Conservation (phyloP, 495 filamentous ascomycete genomes). For the Penicillium egyptiacum region DNA sequence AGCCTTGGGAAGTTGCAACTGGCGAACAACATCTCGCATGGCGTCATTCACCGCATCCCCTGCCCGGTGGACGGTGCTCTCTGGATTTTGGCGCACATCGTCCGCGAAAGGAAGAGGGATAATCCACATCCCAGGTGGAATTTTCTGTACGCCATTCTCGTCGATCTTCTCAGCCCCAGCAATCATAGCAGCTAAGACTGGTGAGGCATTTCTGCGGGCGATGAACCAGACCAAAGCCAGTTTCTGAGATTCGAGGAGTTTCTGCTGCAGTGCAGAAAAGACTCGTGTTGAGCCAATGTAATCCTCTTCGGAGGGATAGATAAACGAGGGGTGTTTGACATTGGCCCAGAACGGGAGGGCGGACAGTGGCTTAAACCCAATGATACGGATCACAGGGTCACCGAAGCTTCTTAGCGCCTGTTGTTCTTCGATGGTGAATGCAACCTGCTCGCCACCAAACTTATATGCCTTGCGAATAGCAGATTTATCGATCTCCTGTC, state of each 20-base stretch:
- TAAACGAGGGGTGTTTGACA: slow-evolving; percentile 79
- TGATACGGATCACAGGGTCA: slow-evolving; percentile 77
- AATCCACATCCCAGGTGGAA: slow-evolving; percentile 88
- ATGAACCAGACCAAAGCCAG: slow-evolving; percentile 90
- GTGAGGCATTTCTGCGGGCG: slow-evolving; percentile 72
- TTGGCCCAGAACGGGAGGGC: slow-evolving; percentile 83
- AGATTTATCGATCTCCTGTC: slow-evolving; percentile 69
- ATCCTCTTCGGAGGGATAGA: slow-evolving; percentile 90
- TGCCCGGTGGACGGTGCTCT: slow-evolving; percentile 55
- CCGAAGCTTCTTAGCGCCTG: slow-evolving; percentile 75
- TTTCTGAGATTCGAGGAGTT: slow-evolving; percentile 73
- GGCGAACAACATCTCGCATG: slow-evolving; percentile 79
- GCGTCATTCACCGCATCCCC: slow-evolving; percentile 70
- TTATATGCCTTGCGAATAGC: slow-evolving; percentile 93
- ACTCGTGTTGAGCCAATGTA: slow-evolving; percentile 89
- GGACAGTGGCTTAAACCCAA: slow-evolving; percentile 86
- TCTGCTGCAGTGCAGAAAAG: slow-evolving; percentile 88
- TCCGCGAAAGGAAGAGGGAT: slow-evolving; percentile 87
- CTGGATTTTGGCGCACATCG: slow-evolving; percentile 75
- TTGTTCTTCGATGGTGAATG: slow-evolving; percentile 81
- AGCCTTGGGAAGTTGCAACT: slow-evolving; percentile 86
- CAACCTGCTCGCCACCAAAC: slow-evolving; percentile 86
- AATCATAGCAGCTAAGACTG: slow-evolving; percentile 75
- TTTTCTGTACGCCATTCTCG: slow-evolving; percentile 62
- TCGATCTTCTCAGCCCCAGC: slow-evolving; percentile 68